Evolutionary conservation across 345 rosid species (phyloP).

Genomic region (Euphorbia peplus): DNA sequence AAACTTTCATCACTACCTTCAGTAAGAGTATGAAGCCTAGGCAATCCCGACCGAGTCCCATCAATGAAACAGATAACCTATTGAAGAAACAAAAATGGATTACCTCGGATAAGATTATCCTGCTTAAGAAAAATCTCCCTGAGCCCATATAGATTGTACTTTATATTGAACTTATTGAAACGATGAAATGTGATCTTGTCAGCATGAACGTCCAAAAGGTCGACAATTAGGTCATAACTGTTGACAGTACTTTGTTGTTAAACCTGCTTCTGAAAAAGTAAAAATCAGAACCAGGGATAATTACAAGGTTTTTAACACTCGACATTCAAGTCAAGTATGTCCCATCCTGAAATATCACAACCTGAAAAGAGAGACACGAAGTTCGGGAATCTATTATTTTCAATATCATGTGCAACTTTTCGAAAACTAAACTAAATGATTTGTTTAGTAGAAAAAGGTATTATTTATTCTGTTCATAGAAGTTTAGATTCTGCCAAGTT

Average conservation of each 20-base stretch:
- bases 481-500: neutral
- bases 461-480: too few relatives aligned
- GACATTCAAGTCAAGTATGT: constrained; percentile 90
- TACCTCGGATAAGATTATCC: constrained; percentile 98
- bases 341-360: constrained; percentile 97
- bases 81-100: neutral
- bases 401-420: neutral
- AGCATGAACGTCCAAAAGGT: constrained; percentile 98
- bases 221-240: constrained; percentile 95
- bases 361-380: constrained; percentile 44
- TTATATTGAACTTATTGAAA: constrained; percentile 96
- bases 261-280: neutral
- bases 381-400: neutral
- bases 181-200: constrained; percentile 99
- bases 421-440: neutral
- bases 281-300: neutral
- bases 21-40: constrained; percentile 69
- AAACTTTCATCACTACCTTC: constrained; percentile 64
- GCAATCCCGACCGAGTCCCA: constrained; percentile 77
- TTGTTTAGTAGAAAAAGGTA: neutral
- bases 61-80: constrained; percentile 30
- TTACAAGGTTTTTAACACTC: constrained; percentile 12
- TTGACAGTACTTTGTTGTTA: constrained; percentile 12
- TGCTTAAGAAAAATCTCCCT: constrained; percentile 99
- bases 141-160: constrained; percentile 99